Percentiles rank a stretch among this genome's conserved stretches.
Conservation (phyloP, 805 yeast genomes). For the Starmerella sp. region DNA sequence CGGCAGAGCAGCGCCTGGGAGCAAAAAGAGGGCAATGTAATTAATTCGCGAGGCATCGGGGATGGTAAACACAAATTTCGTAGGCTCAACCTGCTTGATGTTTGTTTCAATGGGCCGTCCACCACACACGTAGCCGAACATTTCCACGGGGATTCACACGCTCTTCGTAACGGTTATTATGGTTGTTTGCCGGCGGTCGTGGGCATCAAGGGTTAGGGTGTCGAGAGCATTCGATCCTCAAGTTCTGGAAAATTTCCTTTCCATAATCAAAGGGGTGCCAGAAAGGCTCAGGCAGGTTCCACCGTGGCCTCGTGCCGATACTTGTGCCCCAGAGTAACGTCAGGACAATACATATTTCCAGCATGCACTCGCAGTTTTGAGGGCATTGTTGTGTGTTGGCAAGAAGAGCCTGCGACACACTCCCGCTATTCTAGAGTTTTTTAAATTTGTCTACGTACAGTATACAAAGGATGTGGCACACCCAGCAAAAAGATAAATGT, state of each 20-base stretch:
- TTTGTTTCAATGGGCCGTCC: slow-evolving; percentile 47
- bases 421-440: background rate
- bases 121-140: slow-evolving; percentile 71
- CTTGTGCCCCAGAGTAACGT: slow-evolving; percentile 18
- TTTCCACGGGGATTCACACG: slow-evolving; percentile 21
- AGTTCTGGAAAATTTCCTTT: background rate
- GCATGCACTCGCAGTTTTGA: slow-evolving; percentile 9
- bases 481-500: slow-evolving; percentile 22
- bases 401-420: slow-evolving; percentile 25
- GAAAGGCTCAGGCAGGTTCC: background rate
- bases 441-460: background rate
- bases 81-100: slow-evolving; percentile 49
- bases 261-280: slow-evolving; percentile 1
- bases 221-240: background rate
- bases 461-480: slow-evolving; percentile 28
- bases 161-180: background rate
- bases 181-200: background rate
- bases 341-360: slow-evolving; percentile 26
- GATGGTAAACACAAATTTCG: slow-evolving; percentile 54
- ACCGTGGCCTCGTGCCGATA: slow-evolving; percentile 14
- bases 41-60: slow-evolving; percentile 55
- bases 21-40: slow-evolving; percentile 70
- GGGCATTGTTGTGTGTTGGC: slow-evolving; percentile 20
- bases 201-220: background rate
- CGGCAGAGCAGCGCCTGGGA: slow-evolving; percentile 69